A percentile compares a stretch with the other conserved stretches of the same genome.
Conservation (phyloP, 768 basidiomycete species). For the Tremella fuciformis region DNA sequence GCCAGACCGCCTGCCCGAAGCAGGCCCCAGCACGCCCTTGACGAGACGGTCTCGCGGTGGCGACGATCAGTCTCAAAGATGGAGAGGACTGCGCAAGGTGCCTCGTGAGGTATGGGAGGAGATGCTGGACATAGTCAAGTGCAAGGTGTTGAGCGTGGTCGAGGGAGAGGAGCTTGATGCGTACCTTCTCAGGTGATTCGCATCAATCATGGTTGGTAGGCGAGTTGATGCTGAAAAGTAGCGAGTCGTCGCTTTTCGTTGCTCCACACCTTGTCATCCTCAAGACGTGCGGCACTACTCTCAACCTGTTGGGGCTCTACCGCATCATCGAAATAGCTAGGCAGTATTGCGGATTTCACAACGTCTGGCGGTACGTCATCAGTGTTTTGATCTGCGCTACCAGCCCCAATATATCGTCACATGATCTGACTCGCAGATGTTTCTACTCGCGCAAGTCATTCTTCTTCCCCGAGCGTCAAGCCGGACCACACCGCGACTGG, state of each 20-base stretch:
- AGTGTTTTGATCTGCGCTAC: not conserved
- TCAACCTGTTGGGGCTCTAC: conserved; percentile 91
- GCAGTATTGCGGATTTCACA: conserved; percentile 53
- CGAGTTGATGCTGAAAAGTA: conserved; percentile 48
- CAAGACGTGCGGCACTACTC: conserved; percentile 97
- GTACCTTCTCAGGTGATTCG: conserved; percentile 83
- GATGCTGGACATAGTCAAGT: conserved; percentile 94
- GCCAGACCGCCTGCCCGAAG: conserved; percentile 59
- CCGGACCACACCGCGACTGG: conserved; percentile 91
- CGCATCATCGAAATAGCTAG: conserved; percentile 88
- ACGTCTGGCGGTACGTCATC: conserved; percentile 65
- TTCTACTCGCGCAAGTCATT: conserved; percentile 99
- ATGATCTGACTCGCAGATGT: conserved; percentile 54
- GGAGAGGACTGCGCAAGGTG: conserved; percentile 74
- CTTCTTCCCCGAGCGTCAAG: conserved; percentile 97
- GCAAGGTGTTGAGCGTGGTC: conserved; percentile 87
- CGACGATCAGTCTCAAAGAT: conserved; percentile 45
- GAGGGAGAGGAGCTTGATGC: conserved; percentile 89
- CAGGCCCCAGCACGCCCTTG: not conserved
- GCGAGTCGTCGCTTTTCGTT: conserved; percentile 96
- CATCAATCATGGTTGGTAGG: too few relatives aligned
- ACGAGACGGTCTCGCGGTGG: conserved; percentile 7
- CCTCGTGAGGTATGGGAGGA: conserved; percentile 82
- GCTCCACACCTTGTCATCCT: conserved; percentile 92
- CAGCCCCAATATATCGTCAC: not conserved